These are phyloP conservation scores for Leccinum disarticulatum DNA, from an alignment of 768 basidiomycete species.

Conservation along the genomic window DNA sequence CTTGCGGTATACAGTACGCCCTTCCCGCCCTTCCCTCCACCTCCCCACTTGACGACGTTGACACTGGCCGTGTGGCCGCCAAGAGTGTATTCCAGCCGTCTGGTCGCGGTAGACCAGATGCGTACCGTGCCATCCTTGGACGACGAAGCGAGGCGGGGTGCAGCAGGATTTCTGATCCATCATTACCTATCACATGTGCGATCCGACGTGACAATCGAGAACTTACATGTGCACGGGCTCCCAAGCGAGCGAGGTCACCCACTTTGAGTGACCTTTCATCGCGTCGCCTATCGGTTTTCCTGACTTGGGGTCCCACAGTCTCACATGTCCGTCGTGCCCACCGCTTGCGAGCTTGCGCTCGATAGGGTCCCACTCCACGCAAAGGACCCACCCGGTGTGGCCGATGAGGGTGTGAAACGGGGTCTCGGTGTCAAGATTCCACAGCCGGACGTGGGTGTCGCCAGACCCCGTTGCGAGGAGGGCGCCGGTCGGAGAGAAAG, in stretches of 20 bases:
- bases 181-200: conserved; percentile 7
- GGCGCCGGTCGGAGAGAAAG: conserved; percentile 92
- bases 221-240: conserved; percentile 91
- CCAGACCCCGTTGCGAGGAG: conserved; percentile 94
- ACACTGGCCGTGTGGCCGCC: conserved; percentile 94
- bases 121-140: conserved; percentile 96
- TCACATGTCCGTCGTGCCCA: conserved; percentile 89
- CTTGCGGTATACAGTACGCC: conserved; percentile 93
- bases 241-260: conserved; percentile 94
- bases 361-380: conserved; percentile 95
- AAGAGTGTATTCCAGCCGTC: conserved; percentile 77
- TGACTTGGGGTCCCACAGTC: conserved; percentile 92
- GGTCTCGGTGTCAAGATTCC: conserved; percentile 92
- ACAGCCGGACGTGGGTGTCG: conserved; percentile 88
- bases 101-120: conserved; percentile 81
- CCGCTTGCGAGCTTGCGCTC: conserved; percentile 91
- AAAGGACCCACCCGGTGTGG: conserved; percentile 95
- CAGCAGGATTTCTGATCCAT: conserved; percentile 59
- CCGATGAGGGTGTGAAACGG: conserved; percentile 86
- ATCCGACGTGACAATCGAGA: conserved; percentile 1
- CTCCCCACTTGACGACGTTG: conserved; percentile 96
- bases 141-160: conserved; percentile 88
- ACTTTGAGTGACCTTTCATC: conserved; percentile 91
- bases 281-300: conserved; percentile 89
- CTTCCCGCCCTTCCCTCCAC: conserved; percentile 60